A percentile compares a stretch with the other conserved stretches of the same genome.
phyloP scores from a whole-genome alignment of 768 basidiomycete genomes.

The Asterophora parasitica region DNA sequence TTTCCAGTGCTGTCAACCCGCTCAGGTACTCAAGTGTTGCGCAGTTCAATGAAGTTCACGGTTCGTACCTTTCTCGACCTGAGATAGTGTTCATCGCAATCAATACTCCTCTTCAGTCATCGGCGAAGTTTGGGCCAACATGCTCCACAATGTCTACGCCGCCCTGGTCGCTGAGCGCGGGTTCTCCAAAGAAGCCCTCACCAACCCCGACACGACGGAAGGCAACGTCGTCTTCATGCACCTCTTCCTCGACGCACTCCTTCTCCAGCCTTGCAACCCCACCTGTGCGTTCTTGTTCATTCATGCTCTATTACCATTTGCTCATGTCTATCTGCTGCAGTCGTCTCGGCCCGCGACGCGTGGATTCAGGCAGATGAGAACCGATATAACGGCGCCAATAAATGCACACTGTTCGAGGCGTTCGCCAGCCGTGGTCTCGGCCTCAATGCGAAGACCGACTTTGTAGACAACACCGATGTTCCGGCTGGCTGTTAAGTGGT shows the following conservation, averaged over 20 bases:
- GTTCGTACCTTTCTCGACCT: slow-evolving; percentile 22
- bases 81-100: background rate
- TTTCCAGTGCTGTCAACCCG: slow-evolving; percentile 34
- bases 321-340: slow-evolving; percentile 17
- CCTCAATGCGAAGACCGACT: slow-evolving; percentile 22
- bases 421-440: slow-evolving; percentile 52
- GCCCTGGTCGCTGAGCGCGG: slow-evolving; percentile 33
- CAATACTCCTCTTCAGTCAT: slow-evolving; percentile 28
- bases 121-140: slow-evolving; percentile 54
- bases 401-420: slow-evolving; percentile 38
- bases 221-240: slow-evolving; percentile 53
- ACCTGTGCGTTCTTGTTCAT: slow-evolving; percentile 31
- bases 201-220: slow-evolving; percentile 32
- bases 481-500: slow-evolving; percentile 22
- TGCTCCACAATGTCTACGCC: slow-evolving; percentile 40
- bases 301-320: background rate
- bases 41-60: slow-evolving; percentile 40
- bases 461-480: slow-evolving; percentile 25
- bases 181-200: slow-evolving; percentile 32
- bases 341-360: slow-evolving; percentile 42
- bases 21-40: slow-evolving; percentile 36
- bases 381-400: slow-evolving; percentile 40
- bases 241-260: slow-evolving; percentile 46
- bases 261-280: slow-evolving; percentile 46
- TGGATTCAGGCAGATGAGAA: slow-evolving; percentile 50